Conservation (phyloP, 1,139 yeast species). For the Scheffersomyces illinoinensis region DNA sequence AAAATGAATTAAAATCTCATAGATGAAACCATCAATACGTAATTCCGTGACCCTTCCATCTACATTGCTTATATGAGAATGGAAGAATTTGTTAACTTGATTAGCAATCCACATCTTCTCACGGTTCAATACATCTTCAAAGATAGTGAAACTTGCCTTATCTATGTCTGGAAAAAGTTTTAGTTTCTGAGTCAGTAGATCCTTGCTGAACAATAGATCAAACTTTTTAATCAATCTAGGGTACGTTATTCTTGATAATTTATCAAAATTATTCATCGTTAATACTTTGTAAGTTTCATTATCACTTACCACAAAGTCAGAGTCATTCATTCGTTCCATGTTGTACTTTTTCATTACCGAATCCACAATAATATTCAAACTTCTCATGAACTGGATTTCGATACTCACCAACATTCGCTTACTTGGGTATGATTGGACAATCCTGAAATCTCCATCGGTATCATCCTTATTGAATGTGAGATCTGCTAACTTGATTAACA, state of each 20-base stretch:
- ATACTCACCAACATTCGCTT: slow-evolving; percentile 42
- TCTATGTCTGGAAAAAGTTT: slow-evolving; percentile 47
- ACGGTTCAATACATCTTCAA: slow-evolving; percentile 42
- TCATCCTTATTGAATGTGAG: slow-evolving; percentile 29
- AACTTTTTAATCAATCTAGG: slow-evolving; percentile 36
- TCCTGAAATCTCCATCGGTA: slow-evolving; percentile 22
- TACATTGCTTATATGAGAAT: slow-evolving; percentile 1
- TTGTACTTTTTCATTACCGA: slow-evolving; percentile 47
- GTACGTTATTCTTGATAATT: slow-evolving; percentile 32
- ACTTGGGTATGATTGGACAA: slow-evolving; percentile 37
- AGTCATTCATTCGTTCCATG: slow-evolving; percentile 28
- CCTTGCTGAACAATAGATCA: slow-evolving; percentile 38
- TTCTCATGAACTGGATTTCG: slow-evolving; percentile 50
- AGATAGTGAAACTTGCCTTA: slow-evolving; percentile 41
- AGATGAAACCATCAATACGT: slow-evolving; percentile 42
- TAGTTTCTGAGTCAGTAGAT: slow-evolving; percentile 39
- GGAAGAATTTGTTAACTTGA: slow-evolving; percentile 30
- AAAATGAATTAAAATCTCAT: slow-evolving; percentile 41
- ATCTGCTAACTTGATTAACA: slow-evolving; percentile 32
- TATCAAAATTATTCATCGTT: slow-evolving; percentile 49
- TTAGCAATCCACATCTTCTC: slow-evolving; percentile 40
- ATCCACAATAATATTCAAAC: slow-evolving; percentile 51
- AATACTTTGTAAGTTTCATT: slow-evolving; percentile 39
- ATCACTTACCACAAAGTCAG: slow-evolving; percentile 12
- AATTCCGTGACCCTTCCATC: slow-evolving; percentile 9